A percentile compares a stretch with the other conserved stretches of the same genome.
phyloP scores from a whole-genome alignment of 192 early-diverging fungal genomes.

The Entophlyctis luteolus region DNA sequence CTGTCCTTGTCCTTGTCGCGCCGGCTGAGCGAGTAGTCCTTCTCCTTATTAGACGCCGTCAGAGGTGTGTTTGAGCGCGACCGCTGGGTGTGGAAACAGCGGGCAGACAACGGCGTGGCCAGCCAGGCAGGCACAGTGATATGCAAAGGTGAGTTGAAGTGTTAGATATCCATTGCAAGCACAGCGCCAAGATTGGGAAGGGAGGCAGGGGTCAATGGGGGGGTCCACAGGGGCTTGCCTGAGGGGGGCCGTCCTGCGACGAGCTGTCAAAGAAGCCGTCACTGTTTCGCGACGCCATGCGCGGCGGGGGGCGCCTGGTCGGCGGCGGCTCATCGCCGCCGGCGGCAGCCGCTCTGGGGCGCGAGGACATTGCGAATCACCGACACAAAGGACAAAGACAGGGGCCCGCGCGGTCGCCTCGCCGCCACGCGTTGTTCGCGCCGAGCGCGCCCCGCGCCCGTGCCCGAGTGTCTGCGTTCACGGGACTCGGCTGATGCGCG shows the following conservation, averaged over 20 bases:
- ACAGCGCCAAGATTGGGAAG: neutral
- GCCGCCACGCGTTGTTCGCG: too few species aligned
- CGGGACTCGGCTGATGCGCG: too few species aligned
- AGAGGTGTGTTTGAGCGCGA: neutral
- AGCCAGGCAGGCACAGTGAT: neutral
- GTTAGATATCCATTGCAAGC: neutral
- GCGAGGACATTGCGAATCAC: too few species aligned
- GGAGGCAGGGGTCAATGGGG: too few species aligned
- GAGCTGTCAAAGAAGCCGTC: slow-evolving; percentile 22
- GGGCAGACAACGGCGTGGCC: slow-evolving; percentile 15
- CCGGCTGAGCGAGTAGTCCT: slow-evolving; percentile 10
- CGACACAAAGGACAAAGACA: too few species aligned
- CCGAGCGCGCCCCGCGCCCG: too few species aligned
- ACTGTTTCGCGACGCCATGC: slow-evolving; percentile 15
- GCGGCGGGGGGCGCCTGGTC: slow-evolving; percentile 2
- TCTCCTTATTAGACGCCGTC: slow-evolving; percentile 1
- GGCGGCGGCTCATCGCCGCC: neutral
- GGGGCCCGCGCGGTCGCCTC: too few species aligned
- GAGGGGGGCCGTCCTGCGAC: neutral
- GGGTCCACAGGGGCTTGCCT: neutral
- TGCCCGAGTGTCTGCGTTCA: too few species aligned
- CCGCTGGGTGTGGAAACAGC: neutral
- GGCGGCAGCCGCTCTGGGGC: too few species aligned
- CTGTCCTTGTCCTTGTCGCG: slow-evolving; percentile 8
- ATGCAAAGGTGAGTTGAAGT: neutral